Base-by-base conservation (phyloP, 148 eudicot genomes). In the Heliamphora exappendiculata region DNA sequence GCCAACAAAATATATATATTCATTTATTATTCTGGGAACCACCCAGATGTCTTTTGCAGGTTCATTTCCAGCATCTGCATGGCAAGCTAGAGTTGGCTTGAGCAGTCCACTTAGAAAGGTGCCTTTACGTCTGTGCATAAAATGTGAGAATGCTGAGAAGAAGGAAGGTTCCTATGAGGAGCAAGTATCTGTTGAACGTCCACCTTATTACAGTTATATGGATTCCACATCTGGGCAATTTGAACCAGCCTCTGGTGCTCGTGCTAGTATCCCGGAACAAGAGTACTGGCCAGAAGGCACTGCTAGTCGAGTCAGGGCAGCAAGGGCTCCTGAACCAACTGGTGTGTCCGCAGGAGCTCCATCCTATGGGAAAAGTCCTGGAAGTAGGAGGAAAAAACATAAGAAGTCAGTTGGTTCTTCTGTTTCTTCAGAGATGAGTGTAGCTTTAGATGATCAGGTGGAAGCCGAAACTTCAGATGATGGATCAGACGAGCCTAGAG, bases 241-340 rank as follows among this genome's bases (percentile, higher is more conserved):
- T 42, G 99, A 93, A 84, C 99, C 99, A 58, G 98, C 99, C 66
- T 88, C 99, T 71, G 99, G 99, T 79, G 99, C 98, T 75, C 99
- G 99, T 70, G 98, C 98, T 77, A 88, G 91, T 85, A 96, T 96
- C 81, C 99, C 98, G 41, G 93, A 90, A 29, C 87, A 82, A 75
- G 98, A 96, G 9, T 89, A 88, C 68, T 96, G 98, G 97, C 98
- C 99, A 57, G 99, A 96, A 87, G 99, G 99, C 82, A 96, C 99
- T 50, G 90, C 89, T 58, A 89, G 88, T 79, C 87, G 83, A 50
- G 97, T 93, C 44, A 84, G 93, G 80, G 99, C 98, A 65, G 94
- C 97, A 33, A 80, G 85, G 77, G 97, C 97, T 78, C 98, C 99
- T 28, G 91, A 86, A 73, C 99, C 99, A 69, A 80, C 69, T 76